Conservation (phyloP, 2,329 filamentous ascomycete genomes). For the Corynespora cassiicola region DNA sequence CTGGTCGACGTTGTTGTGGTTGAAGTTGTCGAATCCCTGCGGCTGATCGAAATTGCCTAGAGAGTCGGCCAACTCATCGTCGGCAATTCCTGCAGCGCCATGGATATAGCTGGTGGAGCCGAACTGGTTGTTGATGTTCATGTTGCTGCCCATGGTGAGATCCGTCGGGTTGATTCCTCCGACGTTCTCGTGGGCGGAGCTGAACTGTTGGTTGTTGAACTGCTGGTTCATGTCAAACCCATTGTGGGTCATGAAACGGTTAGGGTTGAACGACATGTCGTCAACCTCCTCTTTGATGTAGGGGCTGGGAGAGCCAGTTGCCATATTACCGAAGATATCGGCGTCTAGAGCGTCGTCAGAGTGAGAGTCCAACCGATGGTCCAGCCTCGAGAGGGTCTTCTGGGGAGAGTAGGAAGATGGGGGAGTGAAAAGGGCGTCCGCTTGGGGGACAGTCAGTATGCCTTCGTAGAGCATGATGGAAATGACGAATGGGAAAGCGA, state of each 20-base stretch:
- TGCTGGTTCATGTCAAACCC: constrained; percentile 61
- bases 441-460: constrained; percentile 49
- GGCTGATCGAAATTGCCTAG: constrained; percentile 62
- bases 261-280: constrained; percentile 64
- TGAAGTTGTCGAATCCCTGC: constrained; percentile 58
- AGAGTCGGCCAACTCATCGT: constrained; percentile 83
- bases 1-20: constrained; percentile 64
- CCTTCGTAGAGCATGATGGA: constrained; percentile 41
- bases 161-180: constrained; percentile 80
- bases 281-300: constrained; percentile 74
- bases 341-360: constrained; percentile 52
- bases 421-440: constrained; percentile 50
- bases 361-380: constrained; percentile 43
- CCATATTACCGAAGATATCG: constrained; percentile 59
- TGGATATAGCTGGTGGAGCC: constrained; percentile 74
- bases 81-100: constrained; percentile 79
- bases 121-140: constrained; percentile 62
- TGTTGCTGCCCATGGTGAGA: constrained; percentile 72
- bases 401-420: constrained; percentile 49
- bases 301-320: constrained; percentile 61
- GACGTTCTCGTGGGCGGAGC: constrained; percentile 44
- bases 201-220: constrained; percentile 56
- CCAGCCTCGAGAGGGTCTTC: constrained; percentile 45
- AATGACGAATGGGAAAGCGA: constrained; percentile 19
- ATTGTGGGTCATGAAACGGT: constrained; percentile 56